Evolutionary conservation across 805 yeast genomes (phyloP), one percentile per base, ranked within the genome.

Genomic region (Ogataea ramenticola): DNA sequence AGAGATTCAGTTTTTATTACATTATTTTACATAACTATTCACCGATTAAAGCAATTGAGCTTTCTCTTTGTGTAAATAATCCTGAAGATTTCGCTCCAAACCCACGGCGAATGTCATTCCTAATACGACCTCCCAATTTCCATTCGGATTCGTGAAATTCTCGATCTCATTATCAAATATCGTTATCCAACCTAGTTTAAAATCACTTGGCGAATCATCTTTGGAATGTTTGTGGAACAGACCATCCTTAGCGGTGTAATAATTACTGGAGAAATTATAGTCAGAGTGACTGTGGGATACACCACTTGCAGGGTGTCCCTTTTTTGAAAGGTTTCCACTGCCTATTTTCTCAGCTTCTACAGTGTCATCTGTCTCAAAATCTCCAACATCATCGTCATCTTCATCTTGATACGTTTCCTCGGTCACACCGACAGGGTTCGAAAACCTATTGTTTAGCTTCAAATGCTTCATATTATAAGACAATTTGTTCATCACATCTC

Each of bases 141-240:
- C 81, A 1, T 57, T 49, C 6, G 62, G 26, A 7, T 45, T 33
- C n/a, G 27, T 16, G 20, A 17, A 36, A 20, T 7, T 12, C 19
- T 9, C 26, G 9, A 7, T 22, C 3, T 26, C 22, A 6, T n/a
- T 36, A 21, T 80, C 82, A 50, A 72, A 79, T 1, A 80, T 62
- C 0, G 86, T 79, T 2, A 80, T 58, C 86, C 86, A 81, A 0
- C 86, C 86, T 30, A 79, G 49, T 52, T 79, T 80, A 44, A 65
- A 70, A 40, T 75, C 78, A 55, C 74, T 77, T 0, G 86, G 85
- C 4, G 74, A 65, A 56, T 80, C 86, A 56, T 80, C 86, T 14
- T 64, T 64, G 0, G 84, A 80, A 43, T 68, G 67, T 47, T 65
- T 63, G 41, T 61, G 65, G 30, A 65, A 60, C 5, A 79, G 61